phyloP scores from a whole-genome alignment of 1,284 basidiomycete species.

The Cryptococcus sp. region DNA sequence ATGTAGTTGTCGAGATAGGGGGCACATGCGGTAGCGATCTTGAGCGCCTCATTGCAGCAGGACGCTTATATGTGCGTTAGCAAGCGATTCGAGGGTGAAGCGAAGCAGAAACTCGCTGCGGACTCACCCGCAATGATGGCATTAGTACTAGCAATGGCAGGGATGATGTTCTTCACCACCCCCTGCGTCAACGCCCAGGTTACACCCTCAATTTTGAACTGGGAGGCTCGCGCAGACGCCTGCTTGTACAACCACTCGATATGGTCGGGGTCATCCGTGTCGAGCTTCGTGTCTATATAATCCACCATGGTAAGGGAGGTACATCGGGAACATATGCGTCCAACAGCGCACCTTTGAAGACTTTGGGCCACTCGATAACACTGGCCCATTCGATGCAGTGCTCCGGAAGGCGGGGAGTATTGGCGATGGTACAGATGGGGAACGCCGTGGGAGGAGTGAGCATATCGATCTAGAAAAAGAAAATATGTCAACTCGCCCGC shows the following conservation, averaged over 20 bases:
- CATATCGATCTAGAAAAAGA: constrained; percentile 69
- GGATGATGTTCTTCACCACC: constrained; percentile 99
- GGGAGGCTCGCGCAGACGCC: constrained; percentile 75
- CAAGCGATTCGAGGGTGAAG: neutral
- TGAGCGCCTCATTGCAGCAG: constrained; percentile 99
- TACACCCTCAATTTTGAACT: constrained; percentile 95
- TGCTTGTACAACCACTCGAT: constrained; percentile 88
- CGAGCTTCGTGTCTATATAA: constrained; percentile 78
- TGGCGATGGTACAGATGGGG: constrained; percentile 98
- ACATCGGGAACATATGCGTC: neutral
- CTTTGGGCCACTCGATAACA: constrained; percentile 95
- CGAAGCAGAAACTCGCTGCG: neutral
- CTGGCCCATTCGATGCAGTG: constrained; percentile 99
- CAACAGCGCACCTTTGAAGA: constrained; percentile 67
- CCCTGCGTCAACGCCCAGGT: constrained; percentile 98
- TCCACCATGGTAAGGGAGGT: neutral
- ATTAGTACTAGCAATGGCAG: constrained; percentile 94
- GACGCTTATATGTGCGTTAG: constrained; percentile 64
- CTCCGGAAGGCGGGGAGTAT: constrained; percentile 95
- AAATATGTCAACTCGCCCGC: neutral
- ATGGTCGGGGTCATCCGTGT: constrained; percentile 94
- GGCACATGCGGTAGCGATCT: constrained; percentile 91
- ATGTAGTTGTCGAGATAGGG: constrained; percentile 98
- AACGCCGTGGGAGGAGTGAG: constrained; percentile 95
- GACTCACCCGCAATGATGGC: constrained; percentile 82